Conservation (phyloP, 2,329 filamentous ascomycete genomes). For the Sarocladium strictum region DNA sequence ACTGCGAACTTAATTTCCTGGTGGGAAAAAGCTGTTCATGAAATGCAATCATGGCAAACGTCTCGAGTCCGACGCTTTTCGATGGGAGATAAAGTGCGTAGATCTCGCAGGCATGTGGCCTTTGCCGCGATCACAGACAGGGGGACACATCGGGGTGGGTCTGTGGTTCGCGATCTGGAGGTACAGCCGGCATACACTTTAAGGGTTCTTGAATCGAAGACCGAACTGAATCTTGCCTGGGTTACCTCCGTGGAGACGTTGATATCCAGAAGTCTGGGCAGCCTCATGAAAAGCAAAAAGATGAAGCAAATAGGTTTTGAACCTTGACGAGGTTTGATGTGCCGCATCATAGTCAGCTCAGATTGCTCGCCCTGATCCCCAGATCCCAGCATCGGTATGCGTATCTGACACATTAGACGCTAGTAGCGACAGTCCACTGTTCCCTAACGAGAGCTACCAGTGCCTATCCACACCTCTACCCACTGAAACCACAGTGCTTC, state of each 20-base stretch:
- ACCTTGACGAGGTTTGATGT: not conserved
- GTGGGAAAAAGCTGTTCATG: no score
- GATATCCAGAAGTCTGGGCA: not conserved
- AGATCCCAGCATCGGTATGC: not conserved
- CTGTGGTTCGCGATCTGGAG: no score
- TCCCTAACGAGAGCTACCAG: no score
- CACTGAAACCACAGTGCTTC: not conserved
- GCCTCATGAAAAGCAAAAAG: not conserved
- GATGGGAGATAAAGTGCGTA: not conserved
- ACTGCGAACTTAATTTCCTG: no score
- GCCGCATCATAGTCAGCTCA: not conserved
- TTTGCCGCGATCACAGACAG: slow-evolving; percentile 2
- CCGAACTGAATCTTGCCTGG: no score
- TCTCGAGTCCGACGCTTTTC: no score
- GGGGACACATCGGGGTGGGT: slow-evolving; percentile 2
- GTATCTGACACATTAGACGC: not conserved
- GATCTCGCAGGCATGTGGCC: slow-evolving; percentile 1
- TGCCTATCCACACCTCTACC: not conserved
- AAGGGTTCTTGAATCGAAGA: no score
- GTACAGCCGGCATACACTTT: no score
- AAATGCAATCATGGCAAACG: no score
- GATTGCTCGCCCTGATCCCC: not conserved
- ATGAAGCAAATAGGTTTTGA: not conserved
- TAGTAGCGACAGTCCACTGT: no score
- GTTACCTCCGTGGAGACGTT: no score